These are phyloP conservation scores for Mollisia scopiformis DNA, from an alignment of 2,329 filamentous ascomycete species.

Conservation along the genomic window DNA sequence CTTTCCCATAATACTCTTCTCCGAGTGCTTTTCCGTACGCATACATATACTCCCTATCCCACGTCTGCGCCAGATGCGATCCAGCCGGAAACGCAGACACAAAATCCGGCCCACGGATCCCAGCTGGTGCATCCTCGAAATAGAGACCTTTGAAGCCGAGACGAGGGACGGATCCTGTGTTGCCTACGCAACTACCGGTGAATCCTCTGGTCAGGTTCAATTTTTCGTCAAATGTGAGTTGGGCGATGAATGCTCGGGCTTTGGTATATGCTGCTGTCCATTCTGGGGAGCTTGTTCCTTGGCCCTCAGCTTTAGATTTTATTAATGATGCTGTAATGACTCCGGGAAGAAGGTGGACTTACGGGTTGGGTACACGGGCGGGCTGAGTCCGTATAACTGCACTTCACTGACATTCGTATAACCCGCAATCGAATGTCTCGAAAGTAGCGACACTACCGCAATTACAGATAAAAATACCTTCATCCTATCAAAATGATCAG, in stretches of 20 bases:
- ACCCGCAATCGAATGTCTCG: background rate
- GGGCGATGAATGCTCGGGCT: conserved; percentile 66
- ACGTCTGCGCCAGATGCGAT: conserved; percentile 65
- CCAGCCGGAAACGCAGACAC: conserved; percentile 68
- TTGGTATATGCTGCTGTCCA: conserved; percentile 73
- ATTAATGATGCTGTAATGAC: background rate
- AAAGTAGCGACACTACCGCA: background rate
- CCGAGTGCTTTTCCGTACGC: conserved; percentile 75
- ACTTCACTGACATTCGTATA: conserved; percentile 10
- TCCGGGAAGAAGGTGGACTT: background rate
- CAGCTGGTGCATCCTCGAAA: conserved; percentile 25
- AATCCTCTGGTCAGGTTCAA: conserved; percentile 41
- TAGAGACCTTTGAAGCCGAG: conserved; percentile 17
- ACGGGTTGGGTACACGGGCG: conserved; percentile 9
- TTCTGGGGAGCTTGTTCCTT: background rate
- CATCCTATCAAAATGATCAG: background rate
- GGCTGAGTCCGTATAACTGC: conserved; percentile 2
- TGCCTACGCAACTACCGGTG: conserved; percentile 14
- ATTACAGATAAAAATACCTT: background rate
- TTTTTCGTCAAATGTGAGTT: conserved; percentile 79
- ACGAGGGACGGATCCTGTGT: conserved; percentile 16
- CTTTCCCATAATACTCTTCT: conserved; percentile 74
- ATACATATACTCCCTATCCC: conserved; percentile 73
- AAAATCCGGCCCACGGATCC: conserved; percentile 50
- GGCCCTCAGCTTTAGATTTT: background rate